Conservation (phyloP, 768 basidiomycete genomes). For the Mycena galericulata region DNA sequence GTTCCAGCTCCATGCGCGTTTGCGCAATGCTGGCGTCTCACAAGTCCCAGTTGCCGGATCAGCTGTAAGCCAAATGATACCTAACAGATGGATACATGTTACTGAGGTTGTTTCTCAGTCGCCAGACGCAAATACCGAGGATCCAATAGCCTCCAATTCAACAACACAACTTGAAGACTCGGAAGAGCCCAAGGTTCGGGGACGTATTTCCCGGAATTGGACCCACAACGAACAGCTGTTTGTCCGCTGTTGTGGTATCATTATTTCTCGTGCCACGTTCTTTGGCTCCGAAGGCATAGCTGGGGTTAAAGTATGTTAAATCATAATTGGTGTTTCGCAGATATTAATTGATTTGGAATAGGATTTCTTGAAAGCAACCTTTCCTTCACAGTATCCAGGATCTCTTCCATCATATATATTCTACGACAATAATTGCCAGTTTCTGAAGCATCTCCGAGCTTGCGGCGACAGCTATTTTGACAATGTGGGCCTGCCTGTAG, state of each 20-base stretch:
- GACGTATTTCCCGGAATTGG: slow-evolving; percentile 18
- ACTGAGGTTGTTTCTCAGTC: too few relatives aligned
- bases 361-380: slow-evolving; percentile 6
- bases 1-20: slow-evolving; percentile 6
- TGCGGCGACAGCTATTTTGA: not conserved
- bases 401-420: slow-evolving; percentile 5
- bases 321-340: slow-evolving; percentile 3
- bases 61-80: too few relatives aligned
- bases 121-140: too few relatives aligned
- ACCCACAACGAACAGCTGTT: slow-evolving; percentile 40
- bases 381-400: not conserved
- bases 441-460: not conserved
- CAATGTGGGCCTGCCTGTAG: not conserved
- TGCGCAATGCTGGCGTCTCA: not conserved
- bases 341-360: not conserved
- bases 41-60: too few relatives aligned
- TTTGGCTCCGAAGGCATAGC: slow-evolving; percentile 29
- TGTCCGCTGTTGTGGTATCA: slow-evolving; percentile 38
- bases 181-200: not conserved
- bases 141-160: too few relatives aligned
- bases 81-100: too few relatives aligned
- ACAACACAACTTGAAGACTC: too few relatives aligned
- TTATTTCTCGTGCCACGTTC: slow-evolving; percentile 29
- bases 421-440: not conserved
- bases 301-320: slow-evolving; percentile 12